Evolutionary conservation across 306 rosid species (phyloP).

Genomic region (Prunus dulcis): DNA sequence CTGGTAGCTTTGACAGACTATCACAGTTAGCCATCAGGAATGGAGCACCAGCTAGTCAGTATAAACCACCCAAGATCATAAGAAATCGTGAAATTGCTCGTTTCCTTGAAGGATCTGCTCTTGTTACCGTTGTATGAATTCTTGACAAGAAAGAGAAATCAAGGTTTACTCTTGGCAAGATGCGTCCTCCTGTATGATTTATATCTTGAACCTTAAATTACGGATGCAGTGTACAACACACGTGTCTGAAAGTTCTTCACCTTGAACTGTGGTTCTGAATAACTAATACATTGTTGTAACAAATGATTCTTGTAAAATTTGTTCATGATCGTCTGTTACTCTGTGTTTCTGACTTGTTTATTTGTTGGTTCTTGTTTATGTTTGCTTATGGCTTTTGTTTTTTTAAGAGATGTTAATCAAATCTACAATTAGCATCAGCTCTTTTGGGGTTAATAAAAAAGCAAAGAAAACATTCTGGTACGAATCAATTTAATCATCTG

Average conservation of each 20-base stretch:
- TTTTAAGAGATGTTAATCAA: background rate
- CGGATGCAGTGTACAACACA: background rate
- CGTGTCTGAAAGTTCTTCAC: background rate
- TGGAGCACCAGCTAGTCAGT: conserved; percentile 62
- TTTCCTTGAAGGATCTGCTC: conserved; percentile 36
- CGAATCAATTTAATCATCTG: background rate
- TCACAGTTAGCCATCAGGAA: conserved; percentile 41
- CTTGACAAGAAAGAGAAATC: background rate
- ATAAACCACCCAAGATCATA: conserved; percentile 66
- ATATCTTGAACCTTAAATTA: background rate
- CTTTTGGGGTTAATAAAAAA: background rate
- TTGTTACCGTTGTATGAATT: conserved; percentile 24
- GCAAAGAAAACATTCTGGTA: background rate
- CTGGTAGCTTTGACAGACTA: conserved; percentile 47
- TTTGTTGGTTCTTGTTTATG: background rate
- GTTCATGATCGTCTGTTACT: background rate
- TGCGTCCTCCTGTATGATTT: background rate
- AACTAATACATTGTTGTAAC: background rate
- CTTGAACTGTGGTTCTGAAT: background rate
- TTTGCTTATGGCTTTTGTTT: background rate
- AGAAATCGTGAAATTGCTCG: conserved; percentile 38
- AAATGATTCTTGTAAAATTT: background rate
- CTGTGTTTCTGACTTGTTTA: background rate
- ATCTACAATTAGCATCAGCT: background rate
- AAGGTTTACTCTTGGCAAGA: background rate